These are phyloP conservation scores for Eleusine coracana DNA, from an alignment of 176 grass and related monocot genomes.

Conservation along the genomic window DNA sequence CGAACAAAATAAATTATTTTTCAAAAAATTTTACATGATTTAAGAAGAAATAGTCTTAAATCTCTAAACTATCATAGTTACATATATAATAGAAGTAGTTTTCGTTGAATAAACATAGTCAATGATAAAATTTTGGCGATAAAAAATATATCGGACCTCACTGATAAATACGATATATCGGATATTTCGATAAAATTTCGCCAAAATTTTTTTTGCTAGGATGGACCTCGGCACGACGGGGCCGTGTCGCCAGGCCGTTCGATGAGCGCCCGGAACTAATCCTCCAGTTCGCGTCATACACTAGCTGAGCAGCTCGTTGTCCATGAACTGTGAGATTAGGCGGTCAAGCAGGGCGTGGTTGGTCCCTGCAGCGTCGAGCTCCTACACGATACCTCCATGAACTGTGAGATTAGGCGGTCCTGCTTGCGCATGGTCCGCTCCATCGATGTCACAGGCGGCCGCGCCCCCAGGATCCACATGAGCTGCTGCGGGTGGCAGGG, in stretches of 20 bases:
- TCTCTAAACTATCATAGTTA: too few species aligned
- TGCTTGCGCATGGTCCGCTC: constrained; percentile 85
- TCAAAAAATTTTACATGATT: too few species aligned
- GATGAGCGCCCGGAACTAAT: constrained; percentile 85
- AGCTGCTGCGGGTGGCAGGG: constrained; percentile 2
- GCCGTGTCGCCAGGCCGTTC: constrained; percentile 79
- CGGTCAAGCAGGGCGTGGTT: constrained; percentile 79
- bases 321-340: too few species aligned
- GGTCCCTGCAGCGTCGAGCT: constrained; percentile 67
- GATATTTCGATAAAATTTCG: too few species aligned
- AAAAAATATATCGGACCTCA: too few species aligned
- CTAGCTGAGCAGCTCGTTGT: constrained; percentile 81
- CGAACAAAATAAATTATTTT: too few species aligned
- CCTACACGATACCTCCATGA: constrained; percentile 73
- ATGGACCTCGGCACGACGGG: constrained; percentile 40
- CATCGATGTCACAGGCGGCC: constrained; percentile 53
- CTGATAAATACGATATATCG: too few species aligned
- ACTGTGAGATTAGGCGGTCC: constrained; percentile 91
- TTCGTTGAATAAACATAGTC: too few species aligned
- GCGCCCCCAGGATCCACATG: not conserved
- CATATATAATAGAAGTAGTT: too few species aligned
- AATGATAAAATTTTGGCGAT: too few species aligned
- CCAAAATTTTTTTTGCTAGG: too few species aligned
- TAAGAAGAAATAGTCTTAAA: too few species aligned
- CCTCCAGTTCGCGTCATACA: constrained; percentile 89